Base-by-base conservation (phyloP, 2,329 filamentous ascomycete species). In the Peltaster fructicola region DNA sequence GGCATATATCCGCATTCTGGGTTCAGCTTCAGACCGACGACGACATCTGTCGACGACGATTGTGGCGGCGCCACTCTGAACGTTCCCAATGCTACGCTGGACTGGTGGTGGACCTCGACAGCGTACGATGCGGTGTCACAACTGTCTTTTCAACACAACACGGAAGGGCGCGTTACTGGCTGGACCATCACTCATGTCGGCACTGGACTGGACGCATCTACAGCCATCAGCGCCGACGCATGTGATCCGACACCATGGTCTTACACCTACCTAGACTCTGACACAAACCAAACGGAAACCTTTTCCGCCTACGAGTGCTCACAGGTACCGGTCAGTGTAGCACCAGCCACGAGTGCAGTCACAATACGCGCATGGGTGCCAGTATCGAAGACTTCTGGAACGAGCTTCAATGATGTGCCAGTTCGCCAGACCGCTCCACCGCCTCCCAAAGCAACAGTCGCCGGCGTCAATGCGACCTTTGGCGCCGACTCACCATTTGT, bases 401-500 rank as follows among this genome's bases (percentile, higher is more conserved):
- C 17, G 13, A 41, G 43, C 8, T 30, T 30, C 4, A 8, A 19
- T 2, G n/a, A n/a, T n/a, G 29, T 48, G n/a, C 46, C 46, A 1
- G 27, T 39, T 19, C 33, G 44, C 7, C 32, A 40, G 8, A 41
- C 35, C 10, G 35, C 38, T 5, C 46, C 45, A 7, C 34, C 43
- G 4, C 37, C 41, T 7, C 39, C 44, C 5, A 34, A 38, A 6
- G 31, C 40, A 12, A 45, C 41, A 2, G 26, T 47, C 9, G 22
- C 31, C 6, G 34, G 36, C 17, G 29, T 31, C 11, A 28, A 22
- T 11, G 32, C 31, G 7, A 39, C 36, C 7, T 38, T 35, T 23
- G 29, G 36, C 7, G 32, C 42, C 36, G 21, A 42, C 9, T 55
- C 53, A 1, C 50, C 54, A 1, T 53, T 56, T 22, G 46, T 57